Percentiles rank a stretch among this genome's conserved stretches.
Evolutionary conservation across 2,329 filamentous ascomycete species (phyloP).

Genomic region (Aureobasidium sp.): DNA sequence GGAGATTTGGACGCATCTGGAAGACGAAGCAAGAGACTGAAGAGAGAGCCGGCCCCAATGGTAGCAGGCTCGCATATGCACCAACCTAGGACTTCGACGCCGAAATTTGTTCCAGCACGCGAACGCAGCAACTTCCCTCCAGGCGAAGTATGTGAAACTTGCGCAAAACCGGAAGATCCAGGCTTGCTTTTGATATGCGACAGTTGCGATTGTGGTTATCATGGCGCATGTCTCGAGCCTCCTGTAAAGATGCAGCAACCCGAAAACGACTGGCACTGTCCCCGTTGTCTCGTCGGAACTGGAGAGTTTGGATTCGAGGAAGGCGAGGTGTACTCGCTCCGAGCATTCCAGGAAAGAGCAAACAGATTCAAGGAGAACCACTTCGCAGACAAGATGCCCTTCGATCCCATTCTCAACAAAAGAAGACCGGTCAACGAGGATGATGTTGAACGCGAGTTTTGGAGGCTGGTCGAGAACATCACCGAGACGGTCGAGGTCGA

Average conservation of each 20-base stretch:
- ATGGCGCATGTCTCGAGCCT: constrained; percentile 82
- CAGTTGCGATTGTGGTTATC: constrained; percentile 82
- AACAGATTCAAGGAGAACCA: constrained; percentile 91
- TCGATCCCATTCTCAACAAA: constrained; percentile 74
- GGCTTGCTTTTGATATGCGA: constrained; percentile 73
- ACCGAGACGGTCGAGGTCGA: constrained; percentile 97
- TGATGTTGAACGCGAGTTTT: constrained; percentile 93
- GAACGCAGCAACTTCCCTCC: constrained; percentile 50
- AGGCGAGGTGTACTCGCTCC: constrained; percentile 87
- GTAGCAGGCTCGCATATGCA: constrained; percentile 97
- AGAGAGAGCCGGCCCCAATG: constrained; percentile 68
- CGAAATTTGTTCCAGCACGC: constrained; percentile 49
- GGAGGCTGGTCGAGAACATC: constrained; percentile 85
- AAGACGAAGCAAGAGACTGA: constrained; percentile 83
- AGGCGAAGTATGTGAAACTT: constrained; percentile 71
- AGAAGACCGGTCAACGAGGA: constrained; percentile 81
- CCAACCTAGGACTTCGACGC: constrained; percentile 74
- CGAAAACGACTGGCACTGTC: constrained; percentile 90
- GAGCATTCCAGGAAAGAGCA: constrained; percentile 92
- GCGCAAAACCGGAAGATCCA: constrained; percentile 67
- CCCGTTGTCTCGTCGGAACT: constrained; percentile 88
- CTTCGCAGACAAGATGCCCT: constrained; percentile 83
- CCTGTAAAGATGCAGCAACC: constrained; percentile 67
- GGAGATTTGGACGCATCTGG: constrained; percentile 45
- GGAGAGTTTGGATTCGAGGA: constrained; percentile 97